Conservation (phyloP, 805 yeast species). For the Clavispora vitiphila region DNA sequence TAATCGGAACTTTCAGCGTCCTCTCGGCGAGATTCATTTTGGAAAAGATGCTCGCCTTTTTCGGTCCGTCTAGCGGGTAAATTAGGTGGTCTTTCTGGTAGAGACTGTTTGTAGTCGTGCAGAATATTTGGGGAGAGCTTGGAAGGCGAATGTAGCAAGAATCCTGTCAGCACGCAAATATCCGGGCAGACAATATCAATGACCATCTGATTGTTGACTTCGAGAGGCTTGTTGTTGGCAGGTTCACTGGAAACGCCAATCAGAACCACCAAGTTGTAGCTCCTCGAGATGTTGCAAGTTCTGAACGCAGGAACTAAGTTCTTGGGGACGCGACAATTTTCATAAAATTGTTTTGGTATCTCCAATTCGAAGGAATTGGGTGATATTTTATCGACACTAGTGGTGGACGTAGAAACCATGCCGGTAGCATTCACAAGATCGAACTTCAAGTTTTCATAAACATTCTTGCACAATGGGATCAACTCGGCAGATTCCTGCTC, state of each 20-base stretch:
- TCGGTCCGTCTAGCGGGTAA: background rate
- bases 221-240: constrained; percentile 6
- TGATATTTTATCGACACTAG: constrained; percentile 10
- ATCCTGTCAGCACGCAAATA: constrained; percentile 28
- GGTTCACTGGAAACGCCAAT: constrained; percentile 22
- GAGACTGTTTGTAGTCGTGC: background rate
- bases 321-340: constrained; percentile 42
- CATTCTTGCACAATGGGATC: constrained; percentile 27
- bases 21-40: background rate
- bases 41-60: background rate
- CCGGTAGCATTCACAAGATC: constrained; percentile 34
- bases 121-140: background rate
- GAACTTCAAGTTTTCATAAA: constrained; percentile 30
- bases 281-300: constrained; percentile 50
- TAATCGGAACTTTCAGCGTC: too few species aligned
- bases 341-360: constrained; percentile 36
- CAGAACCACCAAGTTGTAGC: constrained; percentile 32
- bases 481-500: constrained; percentile 21
- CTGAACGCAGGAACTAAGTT: constrained; percentile 49
- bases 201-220: constrained; percentile 5
- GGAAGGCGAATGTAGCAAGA: background rate
- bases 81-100: background rate
- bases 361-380: constrained; percentile 35
- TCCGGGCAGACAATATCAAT: constrained; percentile 26
- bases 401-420: constrained; percentile 21